Conservation (phyloP, 1,284 basidiomycete species). For the Bondarzewia mesenterica region DNA sequence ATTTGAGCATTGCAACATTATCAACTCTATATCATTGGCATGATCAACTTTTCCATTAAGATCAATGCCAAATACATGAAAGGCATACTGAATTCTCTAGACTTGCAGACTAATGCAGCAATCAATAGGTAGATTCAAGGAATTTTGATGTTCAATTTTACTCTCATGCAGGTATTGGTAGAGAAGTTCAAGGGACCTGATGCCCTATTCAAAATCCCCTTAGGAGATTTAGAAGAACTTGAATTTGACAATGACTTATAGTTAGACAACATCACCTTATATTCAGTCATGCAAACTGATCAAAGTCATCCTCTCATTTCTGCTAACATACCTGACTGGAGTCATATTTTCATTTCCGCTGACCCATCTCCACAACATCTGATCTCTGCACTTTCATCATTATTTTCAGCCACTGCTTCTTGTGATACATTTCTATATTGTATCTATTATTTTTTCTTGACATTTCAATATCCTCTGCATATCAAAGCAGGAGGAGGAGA, state of each 20-base stretch:
- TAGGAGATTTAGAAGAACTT: conserved; percentile 12
- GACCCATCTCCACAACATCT: not conserved
- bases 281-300: conserved; percentile 7
- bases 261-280: conserved; percentile 21
- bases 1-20: conserved; percentile 23
- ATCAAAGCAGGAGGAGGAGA: not conserved
- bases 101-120: conserved; percentile 26
- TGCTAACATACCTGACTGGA: not conserved
- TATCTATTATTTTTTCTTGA: conserved; percentile 5
- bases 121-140: conserved; percentile 33
- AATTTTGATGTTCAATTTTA: conserved; percentile 22
- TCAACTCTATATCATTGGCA: conserved; percentile 25
- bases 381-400: conserved; percentile 7
- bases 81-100: conserved; percentile 30
- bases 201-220: conserved; percentile 21
- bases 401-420: conserved; percentile 8
- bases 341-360: too few species aligned
- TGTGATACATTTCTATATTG: not conserved
- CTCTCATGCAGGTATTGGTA: too few species aligned
- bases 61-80: conserved; percentile 30
- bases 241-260: conserved; percentile 15
- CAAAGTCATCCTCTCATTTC: too few species aligned
- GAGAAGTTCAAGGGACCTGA: conserved; percentile 21
- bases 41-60: conserved; percentile 22
- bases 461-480: not conserved